A percentile compares a stretch with the other conserved stretches of the same genome.
These are phyloP conservation scores for Dioszegia aurantiaca DNA, from an alignment of 768 basidiomycete species.

Conservation along the genomic window DNA sequence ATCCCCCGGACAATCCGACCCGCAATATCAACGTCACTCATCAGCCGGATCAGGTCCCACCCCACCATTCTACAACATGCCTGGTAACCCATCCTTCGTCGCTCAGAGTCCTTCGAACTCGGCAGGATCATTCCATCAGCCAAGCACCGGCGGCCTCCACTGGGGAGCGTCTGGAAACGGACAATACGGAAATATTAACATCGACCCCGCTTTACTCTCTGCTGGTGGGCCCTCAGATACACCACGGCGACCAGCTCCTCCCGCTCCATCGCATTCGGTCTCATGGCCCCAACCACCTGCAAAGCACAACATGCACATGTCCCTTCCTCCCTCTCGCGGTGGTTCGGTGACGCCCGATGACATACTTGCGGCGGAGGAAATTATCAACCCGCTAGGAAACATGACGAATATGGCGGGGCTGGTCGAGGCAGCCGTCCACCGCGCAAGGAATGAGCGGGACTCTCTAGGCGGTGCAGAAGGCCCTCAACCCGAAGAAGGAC, in stretches of 20 bases:
- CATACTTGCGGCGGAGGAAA: conserved; percentile 60
- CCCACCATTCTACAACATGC: conserved; percentile 16
- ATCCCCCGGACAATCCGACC: conserved; percentile 7
- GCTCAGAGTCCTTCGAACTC: conserved; percentile 11
- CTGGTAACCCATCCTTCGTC: conserved; percentile 4
- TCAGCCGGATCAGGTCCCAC: conserved; percentile 16
- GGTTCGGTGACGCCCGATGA: conserved; percentile 65
- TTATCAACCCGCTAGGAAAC: conserved; percentile 46
- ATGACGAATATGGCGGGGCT: conserved; percentile 51
- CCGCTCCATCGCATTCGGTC: conserved; percentile 6
- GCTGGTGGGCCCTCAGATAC: not conserved
- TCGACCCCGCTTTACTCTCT: conserved; percentile 7
- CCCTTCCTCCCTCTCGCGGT: conserved; percentile 43
- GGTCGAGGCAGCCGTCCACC: conserved; percentile 50
- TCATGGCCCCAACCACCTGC: conserved; percentile 7
- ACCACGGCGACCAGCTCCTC: not conserved
- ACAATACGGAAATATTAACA: not conserved
- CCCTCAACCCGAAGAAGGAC: conserved; percentile 13
- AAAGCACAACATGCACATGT: conserved; percentile 27
- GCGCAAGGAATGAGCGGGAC: conserved; percentile 43
- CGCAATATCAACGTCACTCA: conserved; percentile 6
- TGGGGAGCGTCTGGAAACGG: not conserved
- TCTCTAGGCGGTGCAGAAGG: not conserved
- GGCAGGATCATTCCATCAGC: conserved; percentile 6
- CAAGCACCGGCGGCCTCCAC: not conserved